Percentiles rank a stretch among this genome's conserved stretches.
Conservation (phyloP, 768 basidiomycete genomes). For the Leccinum sublutescens region DNA sequence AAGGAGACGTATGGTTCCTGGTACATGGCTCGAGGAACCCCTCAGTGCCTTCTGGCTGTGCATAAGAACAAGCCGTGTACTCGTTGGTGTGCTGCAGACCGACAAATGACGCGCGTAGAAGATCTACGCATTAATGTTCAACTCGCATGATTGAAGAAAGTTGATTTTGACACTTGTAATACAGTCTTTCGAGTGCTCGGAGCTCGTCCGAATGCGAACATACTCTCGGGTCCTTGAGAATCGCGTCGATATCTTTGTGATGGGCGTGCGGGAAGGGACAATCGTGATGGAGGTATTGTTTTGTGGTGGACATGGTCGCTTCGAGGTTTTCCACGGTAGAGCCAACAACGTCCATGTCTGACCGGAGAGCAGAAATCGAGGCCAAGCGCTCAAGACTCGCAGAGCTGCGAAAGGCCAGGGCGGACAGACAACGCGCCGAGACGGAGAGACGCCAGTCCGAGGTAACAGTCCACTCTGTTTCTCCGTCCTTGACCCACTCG, state of each 20-base stretch:
- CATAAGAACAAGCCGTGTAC: conserved; percentile 4
- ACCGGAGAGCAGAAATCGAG: conserved; percentile 84
- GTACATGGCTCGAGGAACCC: conserved; percentile 63
- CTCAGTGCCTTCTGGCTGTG: conserved; percentile 51
- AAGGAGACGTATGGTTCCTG: conserved; percentile 38
- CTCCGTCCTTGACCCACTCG: background rate
- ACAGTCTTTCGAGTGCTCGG: conserved; percentile 62
- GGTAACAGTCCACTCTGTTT: conserved; percentile 13
- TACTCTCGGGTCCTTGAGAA: conserved; percentile 59
- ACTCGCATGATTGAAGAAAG: conserved; percentile 59
- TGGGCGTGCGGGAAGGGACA: conserved; percentile 16
- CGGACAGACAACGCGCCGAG: conserved; percentile 61
- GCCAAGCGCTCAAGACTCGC: conserved; percentile 87
- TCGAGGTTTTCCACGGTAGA: conserved; percentile 12
- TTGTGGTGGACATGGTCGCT: background rate
- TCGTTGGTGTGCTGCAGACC: conserved; percentile 26
- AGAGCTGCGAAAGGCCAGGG: conserved; percentile 76
- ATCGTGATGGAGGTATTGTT: conserved; percentile 15
- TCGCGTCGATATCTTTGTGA: conserved; percentile 47
- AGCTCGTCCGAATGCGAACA: conserved; percentile 44
- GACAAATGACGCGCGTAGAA: conserved; percentile 26
- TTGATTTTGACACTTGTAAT: conserved; percentile 82
- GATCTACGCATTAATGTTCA: conserved; percentile 24
- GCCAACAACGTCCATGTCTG: conserved; percentile 43
- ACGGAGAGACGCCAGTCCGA: conserved; percentile 36